Base-by-base conservation (phyloP, 1,284 basidiomycete species). In the Puccinia polysora region DNA sequence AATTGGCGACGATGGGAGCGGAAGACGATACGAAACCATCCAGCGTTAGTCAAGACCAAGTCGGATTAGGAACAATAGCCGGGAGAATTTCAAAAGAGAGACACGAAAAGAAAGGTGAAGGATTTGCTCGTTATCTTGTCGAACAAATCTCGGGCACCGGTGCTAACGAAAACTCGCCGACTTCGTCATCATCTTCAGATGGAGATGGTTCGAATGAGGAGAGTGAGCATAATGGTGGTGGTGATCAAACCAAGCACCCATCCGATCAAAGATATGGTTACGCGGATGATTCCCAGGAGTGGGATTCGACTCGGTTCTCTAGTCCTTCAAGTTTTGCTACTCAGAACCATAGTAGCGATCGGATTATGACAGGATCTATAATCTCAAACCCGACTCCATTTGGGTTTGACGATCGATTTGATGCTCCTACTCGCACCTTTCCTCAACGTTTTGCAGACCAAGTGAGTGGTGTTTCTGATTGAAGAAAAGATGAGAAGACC, bases 111-210 rank as follows among this genome's bases (percentile, higher is more conserved):
- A 69, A 7, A 18, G 62, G 65, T 43, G 64, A 67, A 28, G 76
- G 89, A 88, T 89, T 90, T 78, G 86, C 87, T 49, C 83, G 85
- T 23, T 90, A 89, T 76, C 81, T 89, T 52, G 85, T 85, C 3
- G 85, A 88, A 75, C 88, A 89, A 76, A 87, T 89, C 34, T 69
- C 10, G 80, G 60, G 53, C 49, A 86, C 86, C 65, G 83, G 77
- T 4, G 64, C 76, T 2, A 77, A 77, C 74, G 74, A 77, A 40
- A 75, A 75, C 28, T 72, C 73, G 30, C 23, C 67, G 30, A 38
- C 56, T 65, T 65, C 47, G 75, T 74, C 75, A 28, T 50, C 49
- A 14, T 63, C 60, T 50, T 76, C 76, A 30, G 75, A 77, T 59
- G 76, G 76, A 40, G 76, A 77, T 56, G 77, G 77, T 20, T 75